A percentile compares a stretch with the other conserved stretches of the same genome.
Conservation (phyloP, 441 rosid species). For the Euphorbia schlechtendalii region DNA sequence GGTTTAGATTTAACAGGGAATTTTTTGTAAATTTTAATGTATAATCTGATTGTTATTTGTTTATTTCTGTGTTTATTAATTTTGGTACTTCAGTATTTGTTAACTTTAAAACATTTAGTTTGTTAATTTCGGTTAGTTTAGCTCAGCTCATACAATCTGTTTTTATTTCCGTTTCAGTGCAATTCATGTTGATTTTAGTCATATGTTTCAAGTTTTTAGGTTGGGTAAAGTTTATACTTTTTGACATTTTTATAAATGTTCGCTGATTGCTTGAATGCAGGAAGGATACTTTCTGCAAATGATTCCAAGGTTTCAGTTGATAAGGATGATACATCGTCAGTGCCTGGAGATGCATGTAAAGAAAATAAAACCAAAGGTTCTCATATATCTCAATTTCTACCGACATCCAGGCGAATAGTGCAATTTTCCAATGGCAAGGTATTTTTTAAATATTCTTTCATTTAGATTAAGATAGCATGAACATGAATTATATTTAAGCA, state of each 20-base stretch:
- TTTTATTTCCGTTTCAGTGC: neutral
- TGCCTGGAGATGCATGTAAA: constrained; percentile 19
- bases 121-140: neutral
- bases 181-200: neutral
- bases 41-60: neutral
- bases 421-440: constrained; percentile 96
- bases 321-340: constrained; percentile 27
- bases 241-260: neutral
- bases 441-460: constrained; percentile 9
- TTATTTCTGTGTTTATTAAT: too few species aligned
- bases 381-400: constrained; percentile 72
- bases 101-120: neutral
- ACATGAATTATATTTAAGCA: neutral
- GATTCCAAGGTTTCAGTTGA: constrained; percentile 33
- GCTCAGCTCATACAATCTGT: neutral
- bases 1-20: neutral
- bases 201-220: neutral
- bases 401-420: constrained; percentile 87
- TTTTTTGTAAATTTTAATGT: neutral
- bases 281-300: constrained; percentile 72
- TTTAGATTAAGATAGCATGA: neutral
- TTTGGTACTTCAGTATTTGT: neutral
- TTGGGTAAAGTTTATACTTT: neutral
- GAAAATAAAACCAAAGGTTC: constrained; percentile 29
- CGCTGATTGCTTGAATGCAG: constrained; percentile 27